These are phyloP conservation scores for Acer yangbiense DNA, from an alignment of 345 rosid species.

Conservation along the genomic window DNA sequence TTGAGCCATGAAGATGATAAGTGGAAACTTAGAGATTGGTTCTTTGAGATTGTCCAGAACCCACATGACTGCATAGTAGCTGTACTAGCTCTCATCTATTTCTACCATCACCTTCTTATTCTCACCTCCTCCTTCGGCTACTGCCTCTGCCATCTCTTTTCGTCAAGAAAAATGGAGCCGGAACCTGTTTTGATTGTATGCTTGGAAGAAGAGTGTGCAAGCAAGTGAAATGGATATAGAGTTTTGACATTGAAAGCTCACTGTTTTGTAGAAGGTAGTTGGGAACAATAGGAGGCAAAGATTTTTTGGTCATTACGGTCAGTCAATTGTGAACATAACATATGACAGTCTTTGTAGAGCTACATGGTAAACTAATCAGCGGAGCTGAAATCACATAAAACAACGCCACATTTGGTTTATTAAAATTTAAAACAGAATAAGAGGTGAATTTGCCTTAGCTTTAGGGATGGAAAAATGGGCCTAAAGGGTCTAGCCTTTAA, in stretches of 20 bases:
- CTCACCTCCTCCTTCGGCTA: conserved; percentile 21
- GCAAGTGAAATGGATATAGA: not conserved
- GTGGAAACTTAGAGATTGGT: conserved; percentile 25
- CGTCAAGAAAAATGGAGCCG: too few species aligned
- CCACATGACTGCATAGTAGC: conserved; percentile 55
- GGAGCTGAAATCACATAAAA: too few species aligned
- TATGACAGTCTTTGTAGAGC: too few species aligned
- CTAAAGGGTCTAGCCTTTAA: too few species aligned
- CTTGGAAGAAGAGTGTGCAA: not conserved
- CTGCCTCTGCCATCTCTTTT: conserved; percentile 18
- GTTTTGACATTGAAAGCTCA: not conserved
- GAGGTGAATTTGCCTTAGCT: too few species aligned
- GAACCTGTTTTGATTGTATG: not conserved
- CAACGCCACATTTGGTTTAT: too few species aligned
- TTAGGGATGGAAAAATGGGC: too few species aligned
- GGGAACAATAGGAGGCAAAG: not conserved
- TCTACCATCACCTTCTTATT: conserved; percentile 47
- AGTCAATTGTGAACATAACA: conserved; percentile 14
- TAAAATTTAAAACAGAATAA: too few species aligned
- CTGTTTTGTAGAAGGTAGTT: not conserved
- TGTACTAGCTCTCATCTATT: conserved; percentile 48
- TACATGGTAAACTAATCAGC: too few species aligned
- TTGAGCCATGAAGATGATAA: conserved; percentile 49
- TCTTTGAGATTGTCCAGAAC: conserved; percentile 44
- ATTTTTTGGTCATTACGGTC: conserved; percentile 11